Evolutionary conservation across 257 asterid genomes (phyloP).

Genomic region (Gynochthodes officinalis): DNA sequence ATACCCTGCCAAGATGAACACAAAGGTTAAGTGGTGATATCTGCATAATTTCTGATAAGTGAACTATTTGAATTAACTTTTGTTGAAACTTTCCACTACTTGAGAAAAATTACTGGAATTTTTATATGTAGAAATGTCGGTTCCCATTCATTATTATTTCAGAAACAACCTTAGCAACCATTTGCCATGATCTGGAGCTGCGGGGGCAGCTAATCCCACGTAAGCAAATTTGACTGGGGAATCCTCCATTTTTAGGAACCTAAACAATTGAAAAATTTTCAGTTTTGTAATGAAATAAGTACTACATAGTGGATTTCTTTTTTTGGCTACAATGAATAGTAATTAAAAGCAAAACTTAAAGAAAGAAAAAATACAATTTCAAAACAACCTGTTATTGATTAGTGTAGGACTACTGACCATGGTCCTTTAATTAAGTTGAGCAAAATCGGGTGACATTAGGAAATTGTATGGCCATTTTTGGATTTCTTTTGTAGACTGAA

Average conservation of each 20-base stretch:
- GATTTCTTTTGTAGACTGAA: constrained; percentile 36
- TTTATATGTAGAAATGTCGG: too few relatives aligned
- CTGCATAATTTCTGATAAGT: too few relatives aligned
- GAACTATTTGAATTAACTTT: too few relatives aligned
- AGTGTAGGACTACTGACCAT: constrained; percentile 51
- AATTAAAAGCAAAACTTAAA: background rate
- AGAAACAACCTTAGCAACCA: constrained; percentile 46
- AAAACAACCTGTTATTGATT: constrained; percentile 42
- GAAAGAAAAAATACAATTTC: background rate
- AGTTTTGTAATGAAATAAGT: too few relatives aligned
- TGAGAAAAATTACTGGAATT: too few relatives aligned
- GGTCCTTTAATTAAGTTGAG: constrained; percentile 45
- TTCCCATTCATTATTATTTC: background rate
- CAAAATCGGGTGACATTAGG: constrained; percentile 48
- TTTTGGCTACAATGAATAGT: too few relatives aligned
- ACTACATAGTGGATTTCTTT: too few relatives aligned
- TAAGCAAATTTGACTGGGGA: constrained; percentile 49
- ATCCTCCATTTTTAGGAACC: constrained; percentile 14
- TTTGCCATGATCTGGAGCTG: constrained; percentile 70
- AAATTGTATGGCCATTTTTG: constrained; percentile 77
- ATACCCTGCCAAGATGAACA: constrained; percentile 71
- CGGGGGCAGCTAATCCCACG: constrained; percentile 70
- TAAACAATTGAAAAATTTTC: too few relatives aligned
- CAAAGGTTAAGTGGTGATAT: too few relatives aligned
- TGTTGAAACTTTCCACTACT: too few relatives aligned